phyloP scores from a whole-genome alignment of 2,329 filamentous ascomycete species.

The Xylariaceae sp. region DNA sequence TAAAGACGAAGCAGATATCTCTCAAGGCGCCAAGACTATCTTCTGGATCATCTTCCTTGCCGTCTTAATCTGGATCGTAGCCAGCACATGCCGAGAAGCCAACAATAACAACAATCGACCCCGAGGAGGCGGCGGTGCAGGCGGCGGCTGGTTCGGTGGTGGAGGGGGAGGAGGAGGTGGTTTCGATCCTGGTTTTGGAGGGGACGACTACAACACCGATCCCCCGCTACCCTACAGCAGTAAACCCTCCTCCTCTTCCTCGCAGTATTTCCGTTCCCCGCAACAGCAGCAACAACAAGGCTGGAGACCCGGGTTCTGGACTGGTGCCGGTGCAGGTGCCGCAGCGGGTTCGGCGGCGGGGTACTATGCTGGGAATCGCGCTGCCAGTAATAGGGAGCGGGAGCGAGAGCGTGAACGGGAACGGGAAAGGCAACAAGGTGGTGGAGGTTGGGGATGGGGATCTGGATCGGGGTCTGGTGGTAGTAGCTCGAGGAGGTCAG shows the following conservation, averaged over 20 bases:
- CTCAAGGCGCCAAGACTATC: constrained; percentile 34
- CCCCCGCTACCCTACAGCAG: constrained; percentile 55
- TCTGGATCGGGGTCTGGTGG: constrained; percentile 33
- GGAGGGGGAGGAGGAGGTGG: constrained; percentile 38
- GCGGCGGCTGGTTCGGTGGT: constrained; percentile 30
- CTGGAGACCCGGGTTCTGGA: constrained; percentile 75
- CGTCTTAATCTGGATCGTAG: constrained; percentile 60
- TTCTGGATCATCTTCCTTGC: constrained; percentile 62
- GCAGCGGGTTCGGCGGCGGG: constrained; percentile 65
- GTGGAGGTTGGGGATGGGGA: constrained; percentile 21
- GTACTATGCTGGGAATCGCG: constrained; percentile 25
- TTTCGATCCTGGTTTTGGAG: constrained; percentile 39
- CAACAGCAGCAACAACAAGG: constrained; percentile 38
- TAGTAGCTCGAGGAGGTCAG: constrained; percentile 31
- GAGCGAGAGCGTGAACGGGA: constrained; percentile 27
- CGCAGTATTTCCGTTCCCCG: too few relatives aligned
- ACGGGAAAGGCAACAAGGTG: constrained; percentile 17
- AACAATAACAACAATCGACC: constrained; percentile 1
- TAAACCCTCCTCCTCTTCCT: too few relatives aligned
- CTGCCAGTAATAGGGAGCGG: too few relatives aligned
- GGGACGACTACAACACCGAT: constrained; percentile 36
- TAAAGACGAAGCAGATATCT: constrained; percentile 1
- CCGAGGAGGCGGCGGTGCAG: constrained; percentile 15
- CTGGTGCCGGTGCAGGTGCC: constrained; percentile 62
- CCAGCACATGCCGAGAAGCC: constrained; percentile 41